These are phyloP conservation scores for Fusarium sp. DNA, from an alignment of 2,329 filamentous ascomycete genomes.

Conservation along the genomic window DNA sequence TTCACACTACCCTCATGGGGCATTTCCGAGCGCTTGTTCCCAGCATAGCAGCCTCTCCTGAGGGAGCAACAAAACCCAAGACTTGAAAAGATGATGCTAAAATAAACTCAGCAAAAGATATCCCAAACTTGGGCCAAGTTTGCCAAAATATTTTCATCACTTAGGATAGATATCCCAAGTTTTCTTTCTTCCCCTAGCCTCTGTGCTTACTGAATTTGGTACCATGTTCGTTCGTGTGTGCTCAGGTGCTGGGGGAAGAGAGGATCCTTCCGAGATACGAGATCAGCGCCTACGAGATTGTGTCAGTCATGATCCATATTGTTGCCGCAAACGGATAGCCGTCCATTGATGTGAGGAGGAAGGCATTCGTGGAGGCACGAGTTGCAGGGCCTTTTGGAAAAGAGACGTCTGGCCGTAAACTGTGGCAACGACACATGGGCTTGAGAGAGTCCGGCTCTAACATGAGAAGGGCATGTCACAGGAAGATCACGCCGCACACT, in stretches of 20 bases:
- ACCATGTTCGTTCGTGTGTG: conserved; percentile 8
- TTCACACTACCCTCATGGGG: background rate
- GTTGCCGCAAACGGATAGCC: background rate
- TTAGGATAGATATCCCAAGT: too few species aligned
- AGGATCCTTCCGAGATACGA: conserved; percentile 4
- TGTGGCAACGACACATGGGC: conserved; percentile 3
- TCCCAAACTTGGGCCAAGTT: too few species aligned
- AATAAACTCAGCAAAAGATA: too few species aligned
- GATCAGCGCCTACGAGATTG: background rate
- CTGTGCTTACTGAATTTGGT: background rate
- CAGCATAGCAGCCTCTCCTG: background rate
- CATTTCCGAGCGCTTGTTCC: conserved; percentile 1
- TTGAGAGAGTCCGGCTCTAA: background rate
- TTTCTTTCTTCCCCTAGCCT: background rate
- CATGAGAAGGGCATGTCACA: background rate
- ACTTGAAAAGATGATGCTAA: too few species aligned
- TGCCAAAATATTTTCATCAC: too few species aligned
- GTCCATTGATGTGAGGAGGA: background rate
- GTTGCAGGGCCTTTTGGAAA: conserved; percentile 8
- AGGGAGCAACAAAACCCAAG: too few species aligned
- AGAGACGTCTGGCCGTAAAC: background rate
- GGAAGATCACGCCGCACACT: conserved; percentile 1
- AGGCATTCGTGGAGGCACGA: conserved; percentile 1
- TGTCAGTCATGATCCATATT: background rate
- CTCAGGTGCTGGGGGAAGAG: background rate